These are phyloP conservation scores for Fusarium haematococcum DNA, from an alignment of 2,329 filamentous ascomycete species.

Conservation along the genomic window DNA sequence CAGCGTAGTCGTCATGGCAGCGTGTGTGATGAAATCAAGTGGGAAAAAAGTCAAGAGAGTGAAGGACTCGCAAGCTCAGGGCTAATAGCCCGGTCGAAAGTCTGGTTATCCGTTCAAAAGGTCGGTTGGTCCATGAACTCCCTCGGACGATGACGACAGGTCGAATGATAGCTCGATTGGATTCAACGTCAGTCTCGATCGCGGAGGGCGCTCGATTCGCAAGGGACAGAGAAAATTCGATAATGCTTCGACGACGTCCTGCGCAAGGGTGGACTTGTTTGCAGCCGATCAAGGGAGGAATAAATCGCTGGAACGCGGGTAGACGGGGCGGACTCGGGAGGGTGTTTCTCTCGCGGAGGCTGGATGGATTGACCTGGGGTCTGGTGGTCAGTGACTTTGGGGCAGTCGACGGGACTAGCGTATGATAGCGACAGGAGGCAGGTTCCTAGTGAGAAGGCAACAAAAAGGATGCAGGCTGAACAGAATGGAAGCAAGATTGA, in stretches of 20 bases:
- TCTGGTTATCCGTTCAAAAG: conserved; percentile 35
- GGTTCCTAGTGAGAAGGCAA: conserved; percentile 20
- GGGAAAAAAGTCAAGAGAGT: conserved; percentile 18
- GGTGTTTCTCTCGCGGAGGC: conserved; percentile 29
- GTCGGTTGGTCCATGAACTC: conserved; percentile 48
- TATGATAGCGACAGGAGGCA: conserved; percentile 19
- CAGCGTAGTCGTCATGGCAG: conserved; percentile 63
- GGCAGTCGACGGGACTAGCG: conserved; percentile 22
- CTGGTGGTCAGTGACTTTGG: conserved; percentile 35
- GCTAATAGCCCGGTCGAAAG: conserved; percentile 36
- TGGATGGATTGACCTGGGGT: conserved; percentile 30
- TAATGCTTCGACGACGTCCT: conserved; percentile 16
- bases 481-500: conserved; percentile 14
- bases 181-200: conserved; percentile 26
- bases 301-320: conserved; percentile 35
- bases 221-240: conserved; percentile 18
- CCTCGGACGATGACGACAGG: conserved; percentile 8
- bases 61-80: conserved; percentile 32
- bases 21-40: conserved; percentile 11
- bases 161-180: conserved; percentile 26
- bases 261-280: conserved; percentile 22
- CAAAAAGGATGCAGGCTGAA: conserved; percentile 16
- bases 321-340: conserved; percentile 28
- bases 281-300: conserved; percentile 35
- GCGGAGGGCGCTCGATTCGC: conserved; percentile 3